These are phyloP conservation scores for Tritrichomonas foetus DNA, from an alignment of 208 protist species.

Conservation along the genomic window DNA sequence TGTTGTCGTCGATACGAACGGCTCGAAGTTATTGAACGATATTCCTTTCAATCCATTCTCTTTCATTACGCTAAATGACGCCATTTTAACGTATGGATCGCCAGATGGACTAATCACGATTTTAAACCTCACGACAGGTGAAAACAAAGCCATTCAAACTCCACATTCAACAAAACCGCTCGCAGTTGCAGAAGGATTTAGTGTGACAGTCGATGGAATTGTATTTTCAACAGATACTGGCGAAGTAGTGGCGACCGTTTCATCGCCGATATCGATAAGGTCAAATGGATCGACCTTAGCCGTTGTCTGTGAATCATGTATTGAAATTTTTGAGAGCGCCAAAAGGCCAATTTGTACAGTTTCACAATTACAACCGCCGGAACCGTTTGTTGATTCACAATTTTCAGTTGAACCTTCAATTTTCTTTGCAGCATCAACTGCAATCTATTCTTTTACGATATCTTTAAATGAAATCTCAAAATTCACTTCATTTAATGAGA, in stretches of 20 bases:
- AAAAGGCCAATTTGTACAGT: neutral
- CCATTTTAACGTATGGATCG: neutral
- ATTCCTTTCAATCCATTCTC: neutral
- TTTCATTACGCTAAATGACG: neutral
- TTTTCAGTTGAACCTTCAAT: neutral
- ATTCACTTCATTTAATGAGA: neutral
- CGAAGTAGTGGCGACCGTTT: neutral
- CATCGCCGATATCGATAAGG: neutral
- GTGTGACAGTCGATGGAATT: neutral
- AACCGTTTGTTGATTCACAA: neutral
- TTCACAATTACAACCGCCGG: neutral
- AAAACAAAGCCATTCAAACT: neutral
- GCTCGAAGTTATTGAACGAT: neutral
- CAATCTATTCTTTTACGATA: neutral
- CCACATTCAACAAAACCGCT: neutral
- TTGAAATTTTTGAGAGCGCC: neutral
- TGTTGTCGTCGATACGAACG: no score
- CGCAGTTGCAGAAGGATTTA: neutral
- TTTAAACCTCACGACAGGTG: neutral
- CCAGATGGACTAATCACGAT: neutral
- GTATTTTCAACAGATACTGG: slow-evolving; percentile 2
- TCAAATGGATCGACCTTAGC: neutral
- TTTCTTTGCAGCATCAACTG: neutral
- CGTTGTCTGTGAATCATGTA: neutral
- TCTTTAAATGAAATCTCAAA: slow-evolving; percentile 2